Evolutionary conservation across 805 yeast genomes (phyloP).

Genomic region (Starmerella stellata): DNA sequence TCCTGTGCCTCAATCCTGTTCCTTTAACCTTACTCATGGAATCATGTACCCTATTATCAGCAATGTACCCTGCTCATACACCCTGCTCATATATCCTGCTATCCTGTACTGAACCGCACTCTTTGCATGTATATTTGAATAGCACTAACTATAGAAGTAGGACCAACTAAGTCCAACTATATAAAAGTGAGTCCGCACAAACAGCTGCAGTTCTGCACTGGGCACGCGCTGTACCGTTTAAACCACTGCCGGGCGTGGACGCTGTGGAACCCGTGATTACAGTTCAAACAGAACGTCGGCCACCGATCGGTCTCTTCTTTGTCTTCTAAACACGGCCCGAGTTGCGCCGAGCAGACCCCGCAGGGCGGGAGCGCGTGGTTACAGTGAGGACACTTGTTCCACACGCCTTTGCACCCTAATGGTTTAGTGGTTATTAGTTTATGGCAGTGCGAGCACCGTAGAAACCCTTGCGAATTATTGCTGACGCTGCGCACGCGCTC

Average conservation of each 20-base stretch:
- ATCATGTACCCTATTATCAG: no score
- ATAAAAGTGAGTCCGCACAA: constrained; percentile 29
- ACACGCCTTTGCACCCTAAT: constrained; percentile 1
- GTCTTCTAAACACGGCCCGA: constrained; percentile 33
- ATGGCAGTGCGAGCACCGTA: constrained; percentile 72
- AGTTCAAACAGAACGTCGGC: constrained; percentile 80
- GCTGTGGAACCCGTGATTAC: constrained; percentile 89
- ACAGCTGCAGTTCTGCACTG: constrained; percentile 86
- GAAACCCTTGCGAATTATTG: constrained; percentile 42
- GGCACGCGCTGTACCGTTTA: constrained; percentile 67
- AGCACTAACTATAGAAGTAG: no score
- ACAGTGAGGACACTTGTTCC: constrained; percentile 55
- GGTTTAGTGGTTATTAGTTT: constrained; percentile 22
- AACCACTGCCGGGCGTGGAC: constrained; percentile 96
- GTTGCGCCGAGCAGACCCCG: constrained; percentile 65
- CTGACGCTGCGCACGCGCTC: background rate
- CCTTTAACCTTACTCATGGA: no score
- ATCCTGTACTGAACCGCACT: no score
- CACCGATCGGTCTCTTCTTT: constrained; percentile 32
- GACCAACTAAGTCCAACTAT: background rate
- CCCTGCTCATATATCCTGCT: no score
- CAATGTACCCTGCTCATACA: no score
- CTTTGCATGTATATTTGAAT: no score
- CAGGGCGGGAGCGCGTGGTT: constrained; percentile 78
- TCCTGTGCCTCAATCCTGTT: no score